These are phyloP conservation scores for Xylariaceae sp. DNA, from an alignment of 2,329 filamentous ascomycete species.

Conservation along the genomic window DNA sequence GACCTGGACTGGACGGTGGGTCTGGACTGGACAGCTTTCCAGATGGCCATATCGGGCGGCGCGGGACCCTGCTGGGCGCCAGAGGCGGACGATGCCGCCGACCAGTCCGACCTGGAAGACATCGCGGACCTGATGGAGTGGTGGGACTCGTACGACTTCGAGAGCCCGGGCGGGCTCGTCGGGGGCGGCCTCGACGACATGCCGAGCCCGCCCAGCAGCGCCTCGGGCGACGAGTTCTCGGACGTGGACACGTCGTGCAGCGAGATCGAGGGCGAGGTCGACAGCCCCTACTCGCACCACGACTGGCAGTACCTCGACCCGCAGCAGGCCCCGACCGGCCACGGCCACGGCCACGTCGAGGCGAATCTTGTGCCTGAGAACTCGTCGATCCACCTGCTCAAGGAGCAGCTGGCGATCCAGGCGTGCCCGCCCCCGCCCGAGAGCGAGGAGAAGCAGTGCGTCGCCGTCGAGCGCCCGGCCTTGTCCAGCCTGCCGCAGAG, in stretches of 20 bases:
- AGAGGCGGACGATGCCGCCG: slow-evolving; percentile 34
- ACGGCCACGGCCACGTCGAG: no score
- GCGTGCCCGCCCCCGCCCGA: no score
- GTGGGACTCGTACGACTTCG: slow-evolving; percentile 45
- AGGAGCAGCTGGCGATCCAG: no score
- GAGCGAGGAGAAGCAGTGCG: slow-evolving; percentile 21
- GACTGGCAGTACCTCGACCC: slow-evolving; percentile 16
- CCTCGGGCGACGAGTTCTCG: slow-evolving; percentile 20
- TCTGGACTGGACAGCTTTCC: slow-evolving; percentile 57
- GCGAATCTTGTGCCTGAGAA: no score
- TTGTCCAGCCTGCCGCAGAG: slow-evolving; percentile 41
- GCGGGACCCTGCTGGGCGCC: slow-evolving; percentile 44
- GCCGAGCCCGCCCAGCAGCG: slow-evolving; percentile 22
- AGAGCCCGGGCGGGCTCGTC: slow-evolving; percentile 33
- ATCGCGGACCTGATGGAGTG: slow-evolving; percentile 40
- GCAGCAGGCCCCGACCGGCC: no score
- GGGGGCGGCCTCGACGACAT: slow-evolving; percentile 20
- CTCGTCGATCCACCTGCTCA: no score
- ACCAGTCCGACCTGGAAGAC: slow-evolving; percentile 36
- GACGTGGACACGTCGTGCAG: slow-evolving; percentile 22
- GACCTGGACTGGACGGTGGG: no score
- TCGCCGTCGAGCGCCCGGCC: slow-evolving; percentile 22
- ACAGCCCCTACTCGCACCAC: slow-evolving; percentile 20
- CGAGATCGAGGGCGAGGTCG: slow-evolving; percentile 20
- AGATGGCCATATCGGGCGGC: slow-evolving; percentile 55